Conservation (phyloP, 179 eudicot genomes). For the Heliamphora pulchella region DNA sequence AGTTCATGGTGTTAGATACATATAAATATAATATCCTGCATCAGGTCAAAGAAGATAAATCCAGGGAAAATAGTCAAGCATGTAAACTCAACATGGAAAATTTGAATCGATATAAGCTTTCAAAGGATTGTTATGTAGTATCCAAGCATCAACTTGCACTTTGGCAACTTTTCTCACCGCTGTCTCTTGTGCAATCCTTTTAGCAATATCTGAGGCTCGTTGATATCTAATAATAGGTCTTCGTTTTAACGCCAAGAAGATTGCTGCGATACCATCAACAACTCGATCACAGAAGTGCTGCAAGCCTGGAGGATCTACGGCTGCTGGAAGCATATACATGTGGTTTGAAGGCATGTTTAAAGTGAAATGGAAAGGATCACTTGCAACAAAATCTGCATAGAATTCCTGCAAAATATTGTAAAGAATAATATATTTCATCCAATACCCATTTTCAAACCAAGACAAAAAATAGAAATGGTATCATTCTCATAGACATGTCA, state of each 20-base stretch:
- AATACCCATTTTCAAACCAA: not conserved
- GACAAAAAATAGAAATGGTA: not conserved
- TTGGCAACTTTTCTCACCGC: slow-evolving; percentile 38
- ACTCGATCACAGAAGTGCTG: slow-evolving; percentile 72
- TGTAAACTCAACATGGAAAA: not conserved
- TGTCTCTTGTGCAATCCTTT: slow-evolving; percentile 76
- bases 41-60: not conserved
- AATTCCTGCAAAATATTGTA: slow-evolving; percentile 51
- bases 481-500: not conserved
- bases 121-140: not conserved
- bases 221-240: slow-evolving; percentile 82
- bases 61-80: not conserved
- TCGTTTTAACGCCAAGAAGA: slow-evolving; percentile 75
- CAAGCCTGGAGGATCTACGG: slow-evolving; percentile 60
- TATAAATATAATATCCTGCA: not conserved
- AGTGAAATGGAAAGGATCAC: slow-evolving; percentile 71
- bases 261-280: slow-evolving; percentile 82
- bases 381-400: slow-evolving; percentile 86
- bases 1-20: not conserved
- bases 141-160: slow-evolving; percentile 11
- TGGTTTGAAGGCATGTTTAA: slow-evolving; percentile 62
- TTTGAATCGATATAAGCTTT: not conserved
- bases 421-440: not conserved
- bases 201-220: slow-evolving; percentile 80
- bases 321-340: slow-evolving; percentile 88